Evolutionary conservation across 495 filamentous ascomycete genomes (phyloP).

Genomic region (Aspergillus bertholletiae): DNA sequence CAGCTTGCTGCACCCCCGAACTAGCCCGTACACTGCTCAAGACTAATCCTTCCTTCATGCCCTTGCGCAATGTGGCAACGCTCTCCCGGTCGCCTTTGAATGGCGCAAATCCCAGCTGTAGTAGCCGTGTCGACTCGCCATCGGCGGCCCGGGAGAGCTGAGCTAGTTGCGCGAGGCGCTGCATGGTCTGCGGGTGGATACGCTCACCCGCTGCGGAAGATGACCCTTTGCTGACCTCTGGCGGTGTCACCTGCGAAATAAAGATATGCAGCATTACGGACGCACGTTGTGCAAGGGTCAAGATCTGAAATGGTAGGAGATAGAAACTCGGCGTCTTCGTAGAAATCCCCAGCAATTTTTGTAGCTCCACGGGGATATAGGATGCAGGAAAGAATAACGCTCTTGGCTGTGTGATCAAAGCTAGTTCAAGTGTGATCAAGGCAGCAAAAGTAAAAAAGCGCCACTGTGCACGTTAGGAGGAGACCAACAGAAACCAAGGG

Average conservation of each 20-base stretch:
- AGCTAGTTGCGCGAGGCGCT: constrained; percentile 40
- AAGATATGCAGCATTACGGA: constrained; percentile 84
- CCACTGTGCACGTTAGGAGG: constrained; percentile 52
- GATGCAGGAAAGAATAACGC: constrained; percentile 32
- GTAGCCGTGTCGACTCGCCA: constrained; percentile 61
- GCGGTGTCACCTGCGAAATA: constrained; percentile 68
- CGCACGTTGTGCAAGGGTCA: constrained; percentile 71
- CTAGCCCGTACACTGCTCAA: constrained; percentile 68
- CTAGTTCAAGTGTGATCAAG: constrained; percentile 70
- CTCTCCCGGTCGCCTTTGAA: constrained; percentile 68
- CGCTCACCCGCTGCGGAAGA: constrained; percentile 17
- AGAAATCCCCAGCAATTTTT: constrained; percentile 60
- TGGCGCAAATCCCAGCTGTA: constrained; percentile 78
- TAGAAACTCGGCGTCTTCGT: constrained; percentile 47
- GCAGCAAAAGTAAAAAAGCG: constrained; percentile 72
- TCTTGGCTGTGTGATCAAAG: constrained; percentile 63
- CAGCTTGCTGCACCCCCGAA: constrained; percentile 71
- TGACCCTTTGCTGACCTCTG: constrained; percentile 29
- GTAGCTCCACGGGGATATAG: constrained; percentile 37
- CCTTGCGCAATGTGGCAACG: constrained; percentile 54
- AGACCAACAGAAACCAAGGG: background rate
- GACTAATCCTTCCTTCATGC: constrained; percentile 74
- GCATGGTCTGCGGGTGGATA: constrained; percentile 32
- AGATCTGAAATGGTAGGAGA: constrained; percentile 85
- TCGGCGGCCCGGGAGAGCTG: constrained; percentile 53